Base-by-base conservation (phyloP, 2,329 filamentous ascomycete genomes). In the Paracamarosporium sp. region DNA sequence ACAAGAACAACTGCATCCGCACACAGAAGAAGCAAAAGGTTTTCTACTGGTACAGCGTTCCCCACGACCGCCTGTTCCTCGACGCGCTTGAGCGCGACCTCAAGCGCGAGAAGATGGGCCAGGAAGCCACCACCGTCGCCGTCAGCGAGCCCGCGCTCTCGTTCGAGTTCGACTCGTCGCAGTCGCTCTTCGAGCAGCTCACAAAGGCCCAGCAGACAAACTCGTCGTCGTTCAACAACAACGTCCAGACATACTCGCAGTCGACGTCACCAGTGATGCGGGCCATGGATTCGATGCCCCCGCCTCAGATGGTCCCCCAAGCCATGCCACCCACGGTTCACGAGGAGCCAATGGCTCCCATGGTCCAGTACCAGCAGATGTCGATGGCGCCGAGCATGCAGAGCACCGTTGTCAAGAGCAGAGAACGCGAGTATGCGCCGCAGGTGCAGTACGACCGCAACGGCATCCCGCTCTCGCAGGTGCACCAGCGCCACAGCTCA, bases 11-110 rank as follows among this genome's bases (percentile, higher is more conserved):
- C 84, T 99, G 95, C 85, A 99, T 99, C 70, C 90, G 95, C 69
- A 99, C 95, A 35, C 95, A 99, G 80, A 99, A 99, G 88, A 99
- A 99, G 86, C 95, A 99, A 76, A 99, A 99, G 84, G 95, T 99
- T 65, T 99, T 99, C 75, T 99, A 98, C 82, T 99, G 95, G 95
- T 99, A 98, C 81, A 97, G 93, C 82, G 95, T 99, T 46, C 95
- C 95, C 1, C 95, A 99, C 78, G 95, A 99, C 80, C 88, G 95
- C 53, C 88, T 99, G 50, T 99, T 99, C 81, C 89, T 99, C 67
- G 95, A 99, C 81, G 95, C 95, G 36, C 84, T 99, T 69, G 95
- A 99, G 85, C 90, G 95, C 65, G 95, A 99, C 75, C 81, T 99
- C 75, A 99, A 99, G 88, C 88, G 95, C 74, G 95, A 99, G 82